Evolutionary conservation across 768 basidiomycete species (phyloP), one percentile per base, ranked within the genome.

Genomic region (Aureoboletus auriporus): DNA sequence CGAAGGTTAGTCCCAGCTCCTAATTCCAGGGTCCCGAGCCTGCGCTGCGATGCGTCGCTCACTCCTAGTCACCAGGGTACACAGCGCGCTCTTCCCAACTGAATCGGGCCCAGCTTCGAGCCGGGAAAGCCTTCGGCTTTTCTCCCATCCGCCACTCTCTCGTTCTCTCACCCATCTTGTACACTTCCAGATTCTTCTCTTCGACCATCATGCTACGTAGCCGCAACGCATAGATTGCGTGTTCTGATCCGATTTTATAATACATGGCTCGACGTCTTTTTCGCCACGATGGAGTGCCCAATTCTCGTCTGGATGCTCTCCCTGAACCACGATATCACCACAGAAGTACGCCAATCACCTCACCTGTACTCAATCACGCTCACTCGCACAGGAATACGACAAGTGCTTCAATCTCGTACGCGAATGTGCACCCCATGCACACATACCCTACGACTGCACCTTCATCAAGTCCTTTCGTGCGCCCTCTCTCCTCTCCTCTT

Each of bases 251-350:
- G 47, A 49, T 53, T 59, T 57, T 67, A 67, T 65, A 60, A 62
- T 67, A 10, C 33, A 14, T 10, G 10, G 2, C 20, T 23, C 20
- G 20, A 23, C 20, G 10, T 13, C 33, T 33, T 33, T 33, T 14
- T 33, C 12, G 33, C 33, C 33, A 33, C 33, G 28, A 67, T 75
- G 71, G 82, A 83, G 48, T 82, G 79, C 61, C 83, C 84, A 10
- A 80, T 89, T 52, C 75, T 89, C 26, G 82, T 86, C 20, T 89
- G 86, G 86, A 87, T 88, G 83, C 69, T 89, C 43, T 84, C 83
- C 5, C 67, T 87, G 61, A 88, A 88, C 56, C 74, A 86, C 46
- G 84, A 87, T 64, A 80, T 88, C 61, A 78, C 80, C 12, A 71
- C 74, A 65, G 77, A 82, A 64, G 86, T 83, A 59, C 53, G 77